phyloP scores from a whole-genome alignment of 2,329 filamentous ascomycete genomes.

The Ambrosiella cleistominuta region DNA sequence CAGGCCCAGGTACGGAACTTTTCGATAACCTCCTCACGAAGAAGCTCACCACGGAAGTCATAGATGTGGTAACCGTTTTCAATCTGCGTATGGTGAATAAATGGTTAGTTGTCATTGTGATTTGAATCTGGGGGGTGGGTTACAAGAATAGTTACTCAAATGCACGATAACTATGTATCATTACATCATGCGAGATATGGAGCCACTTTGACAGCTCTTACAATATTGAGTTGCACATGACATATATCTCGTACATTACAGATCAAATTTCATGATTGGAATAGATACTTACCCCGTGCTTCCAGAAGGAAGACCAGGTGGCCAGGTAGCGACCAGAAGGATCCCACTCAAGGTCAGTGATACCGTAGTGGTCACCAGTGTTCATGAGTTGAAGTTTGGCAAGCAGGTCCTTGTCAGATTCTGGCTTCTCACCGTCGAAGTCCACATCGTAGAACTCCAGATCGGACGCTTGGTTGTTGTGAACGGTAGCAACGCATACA shows the following conservation, averaged over 20 bases:
- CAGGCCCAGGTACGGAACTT: conserved; percentile 97
- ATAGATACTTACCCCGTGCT: conserved; percentile 59
- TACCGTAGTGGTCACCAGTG: conserved; percentile 85
- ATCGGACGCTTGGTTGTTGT: conserved; percentile 83
- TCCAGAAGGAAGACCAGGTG: conserved; percentile 87
- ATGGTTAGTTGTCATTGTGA: not conserved
- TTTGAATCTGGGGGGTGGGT: not conserved
- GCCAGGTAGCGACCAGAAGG: conserved; percentile 88
- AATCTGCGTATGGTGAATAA: conserved; percentile 11
- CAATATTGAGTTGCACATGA: no score
- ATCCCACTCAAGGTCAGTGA: conserved; percentile 97
- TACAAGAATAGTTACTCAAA: not conserved
- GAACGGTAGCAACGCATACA: conserved; percentile 81
- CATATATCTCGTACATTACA: not conserved
- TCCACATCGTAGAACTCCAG: conserved; percentile 96
- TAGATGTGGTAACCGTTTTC: conserved; percentile 98
- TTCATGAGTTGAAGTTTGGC: conserved; percentile 94
- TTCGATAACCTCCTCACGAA: conserved; percentile 81
- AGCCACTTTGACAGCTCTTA: no score
- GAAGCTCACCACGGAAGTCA: conserved; percentile 79
- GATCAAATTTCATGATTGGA: not conserved
- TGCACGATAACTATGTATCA: not conserved
- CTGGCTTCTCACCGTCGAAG: conserved; percentile 91
- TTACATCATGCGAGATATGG: no score
- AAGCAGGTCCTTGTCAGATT: conserved; percentile 81